These are phyloP conservation scores for Nepenthes gracilis DNA, from an alignment of 148 eudicot species.

Conservation along the genomic window DNA sequence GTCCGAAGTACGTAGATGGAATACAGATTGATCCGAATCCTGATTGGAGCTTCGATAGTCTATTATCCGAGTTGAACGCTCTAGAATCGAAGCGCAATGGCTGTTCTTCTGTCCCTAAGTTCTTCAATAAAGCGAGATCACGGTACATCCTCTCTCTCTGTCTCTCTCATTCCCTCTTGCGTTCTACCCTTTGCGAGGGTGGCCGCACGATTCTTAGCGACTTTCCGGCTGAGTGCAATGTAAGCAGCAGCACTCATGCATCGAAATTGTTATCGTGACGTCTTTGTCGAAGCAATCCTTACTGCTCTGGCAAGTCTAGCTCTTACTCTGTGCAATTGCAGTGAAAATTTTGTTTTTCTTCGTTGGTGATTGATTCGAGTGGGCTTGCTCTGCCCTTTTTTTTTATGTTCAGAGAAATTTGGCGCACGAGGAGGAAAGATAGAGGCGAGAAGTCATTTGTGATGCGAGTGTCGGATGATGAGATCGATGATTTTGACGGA, in stretches of 20 bases:
- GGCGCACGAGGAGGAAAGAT: slow-evolving; percentile 16
- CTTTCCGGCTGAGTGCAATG: too few relatives aligned
- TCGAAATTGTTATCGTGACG: background rate
- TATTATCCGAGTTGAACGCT: slow-evolving; percentile 44
- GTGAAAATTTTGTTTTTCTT: too few relatives aligned
- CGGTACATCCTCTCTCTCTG: slow-evolving; percentile 16
- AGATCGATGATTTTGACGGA: slow-evolving; percentile 12
- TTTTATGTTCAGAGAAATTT: slow-evolving; percentile 20
- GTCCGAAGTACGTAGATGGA: slow-evolving; percentile 32
- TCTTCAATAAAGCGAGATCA: slow-evolving; percentile 29
- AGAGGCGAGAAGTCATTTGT: slow-evolving; percentile 31
- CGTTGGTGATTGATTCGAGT: background rate
- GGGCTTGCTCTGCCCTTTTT: background rate
- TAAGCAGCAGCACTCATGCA: too few relatives aligned
- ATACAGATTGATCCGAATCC: slow-evolving; percentile 65
- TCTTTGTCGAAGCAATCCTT: too few relatives aligned
- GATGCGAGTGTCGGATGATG: slow-evolving; percentile 46
- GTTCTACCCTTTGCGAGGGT: too few relatives aligned
- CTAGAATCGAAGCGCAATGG: slow-evolving; percentile 37
- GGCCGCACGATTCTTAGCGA: too few relatives aligned
- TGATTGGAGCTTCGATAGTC: slow-evolving; percentile 62
- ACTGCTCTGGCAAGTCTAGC: too few relatives aligned
- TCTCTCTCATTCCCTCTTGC: background rate
- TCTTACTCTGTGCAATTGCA: too few relatives aligned
- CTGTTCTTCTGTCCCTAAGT: slow-evolving; percentile 20